Evolutionary conservation across 2,329 filamentous ascomycete species (phyloP).

Genomic region (Emydomyces testavorans): DNA sequence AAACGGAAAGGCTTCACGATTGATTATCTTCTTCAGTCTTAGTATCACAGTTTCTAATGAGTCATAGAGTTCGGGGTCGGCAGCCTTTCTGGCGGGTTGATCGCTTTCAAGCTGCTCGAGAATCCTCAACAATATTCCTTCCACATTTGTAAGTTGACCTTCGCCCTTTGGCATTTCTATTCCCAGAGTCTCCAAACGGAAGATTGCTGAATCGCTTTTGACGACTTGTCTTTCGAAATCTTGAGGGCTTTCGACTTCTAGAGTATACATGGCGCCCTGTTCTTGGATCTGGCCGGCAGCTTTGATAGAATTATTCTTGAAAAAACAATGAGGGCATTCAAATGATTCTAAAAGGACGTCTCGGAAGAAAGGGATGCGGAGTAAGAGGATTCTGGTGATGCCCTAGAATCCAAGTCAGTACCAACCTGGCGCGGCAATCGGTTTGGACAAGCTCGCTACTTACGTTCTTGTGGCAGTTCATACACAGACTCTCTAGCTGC

Average conservation of each 20-base stretch:
- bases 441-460: conserved; percentile 1
- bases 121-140: conserved; percentile 70
- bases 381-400: conserved; percentile 72
- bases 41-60: conserved; percentile 68
- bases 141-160: conserved; percentile 85
- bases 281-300: conserved; percentile 85
- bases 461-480: conserved; percentile 75
- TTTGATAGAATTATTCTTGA: conserved; percentile 89
- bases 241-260: conserved; percentile 58
- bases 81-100: conserved; percentile 68
- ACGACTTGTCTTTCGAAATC: conserved; percentile 83
- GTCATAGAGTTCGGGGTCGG: conserved; percentile 63
- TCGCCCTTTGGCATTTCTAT: conserved; percentile 85
- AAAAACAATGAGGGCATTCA: conserved; percentile 74
- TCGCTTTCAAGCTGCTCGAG: conserved; percentile 69
- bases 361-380: conserved; percentile 90
- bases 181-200: conserved; percentile 83
- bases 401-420: conserved; percentile 45
- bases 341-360: conserved; percentile 98
- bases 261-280: conserved; percentile 70
- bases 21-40: conserved; percentile 64
- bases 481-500: conserved; percentile 60
- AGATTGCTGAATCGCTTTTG: conserved; percentile 76
- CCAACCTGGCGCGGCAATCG: neutral
- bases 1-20: conserved; percentile 72